Evolutionary conservation across 2,329 filamentous ascomycete genomes (phyloP).

Genomic region (Aspergillus piperis): DNA sequence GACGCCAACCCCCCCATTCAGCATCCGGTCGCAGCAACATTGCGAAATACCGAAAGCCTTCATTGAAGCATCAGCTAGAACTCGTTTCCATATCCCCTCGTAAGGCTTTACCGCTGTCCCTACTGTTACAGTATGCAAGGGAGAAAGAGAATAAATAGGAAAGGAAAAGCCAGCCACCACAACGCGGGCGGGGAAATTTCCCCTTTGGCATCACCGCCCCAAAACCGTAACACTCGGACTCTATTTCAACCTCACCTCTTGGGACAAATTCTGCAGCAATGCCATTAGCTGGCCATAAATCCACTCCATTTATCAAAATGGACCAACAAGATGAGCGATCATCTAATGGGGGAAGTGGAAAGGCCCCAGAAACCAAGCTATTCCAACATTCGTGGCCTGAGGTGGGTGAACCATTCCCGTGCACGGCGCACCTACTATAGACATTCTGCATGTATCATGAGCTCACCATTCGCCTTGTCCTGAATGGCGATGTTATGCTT

Average conservation of each 20-base stretch:
- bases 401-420: conserved; percentile 17
- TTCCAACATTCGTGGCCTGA: conserved; percentile 22
- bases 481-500: no score
- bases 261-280: conserved; percentile 8
- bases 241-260: conserved; percentile 18
- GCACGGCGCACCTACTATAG: neutral
- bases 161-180: neutral
- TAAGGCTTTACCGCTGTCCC: no score
- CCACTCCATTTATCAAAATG: conserved; percentile 19
- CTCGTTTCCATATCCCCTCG: no score
- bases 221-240: neutral
- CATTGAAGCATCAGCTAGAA: no score
- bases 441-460: neutral
- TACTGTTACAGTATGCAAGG: no score
- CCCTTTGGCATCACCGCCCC: neutral
- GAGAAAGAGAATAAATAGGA: neutral
- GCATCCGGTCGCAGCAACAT: no score
- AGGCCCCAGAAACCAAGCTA: neutral
- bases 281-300: neutral
- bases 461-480: no score
- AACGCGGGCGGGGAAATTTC: neutral
- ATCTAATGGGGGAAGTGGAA: neutral
- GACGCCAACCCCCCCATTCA: no score
- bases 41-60: no score
- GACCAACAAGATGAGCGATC: conserved; percentile 19